phyloP scores from a whole-genome alignment of 2,329 filamentous ascomycete genomes.

The Magnaporthiopsis poae region DNA sequence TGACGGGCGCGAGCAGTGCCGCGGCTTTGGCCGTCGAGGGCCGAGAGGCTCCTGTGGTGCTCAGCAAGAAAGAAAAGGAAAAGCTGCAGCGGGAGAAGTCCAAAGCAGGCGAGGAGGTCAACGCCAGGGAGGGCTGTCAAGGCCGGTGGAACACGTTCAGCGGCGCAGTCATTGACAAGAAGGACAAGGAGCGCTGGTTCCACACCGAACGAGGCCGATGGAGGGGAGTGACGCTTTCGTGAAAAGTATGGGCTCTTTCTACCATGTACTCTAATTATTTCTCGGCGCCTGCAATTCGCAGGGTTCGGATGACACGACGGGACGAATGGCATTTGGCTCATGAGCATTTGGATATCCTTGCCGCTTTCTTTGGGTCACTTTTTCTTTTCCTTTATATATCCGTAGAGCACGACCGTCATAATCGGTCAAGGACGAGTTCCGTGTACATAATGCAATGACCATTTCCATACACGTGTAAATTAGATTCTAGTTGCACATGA shows the following conservation, averaged over 20 bases:
- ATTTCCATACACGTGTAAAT: no score
- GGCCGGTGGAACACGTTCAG: constrained; percentile 25
- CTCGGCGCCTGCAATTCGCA: no score
- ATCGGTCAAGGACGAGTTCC: no score
- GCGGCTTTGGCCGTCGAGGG: constrained; percentile 15
- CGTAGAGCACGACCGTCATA: no score
- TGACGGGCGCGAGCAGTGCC: constrained; percentile 13
- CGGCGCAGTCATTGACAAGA: constrained; percentile 21
- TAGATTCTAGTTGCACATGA: no score
- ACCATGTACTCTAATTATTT: no score
- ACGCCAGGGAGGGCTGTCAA: constrained; percentile 20
- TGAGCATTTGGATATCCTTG: no score
- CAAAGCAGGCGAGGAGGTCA: constrained; percentile 7
- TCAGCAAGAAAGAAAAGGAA: constrained; percentile 2
- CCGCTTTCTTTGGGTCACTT: no score
- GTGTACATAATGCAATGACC: no score
- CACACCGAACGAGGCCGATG: constrained; percentile 26
- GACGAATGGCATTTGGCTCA: no score
- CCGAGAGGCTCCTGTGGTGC: background rate
- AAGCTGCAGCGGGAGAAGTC: constrained; percentile 9
- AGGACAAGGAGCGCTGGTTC: constrained; percentile 25
- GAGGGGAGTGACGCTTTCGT: constrained; percentile 20
- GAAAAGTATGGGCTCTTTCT: background rate
- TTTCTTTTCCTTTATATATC: no score
- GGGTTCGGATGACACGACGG: no score